Conservation (phyloP, 306 rosid genomes). For the Malus sieversii region DNA sequence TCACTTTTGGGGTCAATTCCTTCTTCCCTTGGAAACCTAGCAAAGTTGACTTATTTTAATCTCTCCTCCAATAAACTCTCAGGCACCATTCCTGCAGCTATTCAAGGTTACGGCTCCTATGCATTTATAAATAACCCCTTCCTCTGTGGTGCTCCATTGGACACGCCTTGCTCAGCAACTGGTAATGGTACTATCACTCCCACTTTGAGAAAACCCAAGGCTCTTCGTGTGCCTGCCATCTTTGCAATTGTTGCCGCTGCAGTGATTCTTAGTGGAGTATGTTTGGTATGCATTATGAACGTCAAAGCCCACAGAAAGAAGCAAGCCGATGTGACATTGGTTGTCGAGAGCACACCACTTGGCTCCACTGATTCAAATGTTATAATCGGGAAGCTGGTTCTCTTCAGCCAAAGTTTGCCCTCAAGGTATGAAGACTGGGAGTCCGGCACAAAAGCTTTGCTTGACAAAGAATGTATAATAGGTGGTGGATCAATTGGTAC, state of each 20-base stretch:
- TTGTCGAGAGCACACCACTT: constrained; percentile 82
- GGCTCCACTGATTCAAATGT: constrained; percentile 73
- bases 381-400: constrained; percentile 90
- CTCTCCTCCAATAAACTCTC: constrained; percentile 81
- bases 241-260: constrained; percentile 94
- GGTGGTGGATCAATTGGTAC: constrained; percentile 92
- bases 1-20: constrained; percentile 67
- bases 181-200: constrained; percentile 32
- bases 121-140: constrained; percentile 73
- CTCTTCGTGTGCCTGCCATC: constrained; percentile 68
- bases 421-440: constrained; percentile 99
- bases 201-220: constrained; percentile 38
- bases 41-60: constrained; percentile 48
- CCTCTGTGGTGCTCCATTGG: constrained; percentile 86
- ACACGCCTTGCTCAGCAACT: constrained; percentile 46
- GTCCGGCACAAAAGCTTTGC: constrained; percentile 91
- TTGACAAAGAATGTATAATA: constrained; percentile 78
- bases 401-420: constrained; percentile 90
- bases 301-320: constrained; percentile 50
- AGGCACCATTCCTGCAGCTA: constrained; percentile 56
- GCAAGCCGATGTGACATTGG: constrained; percentile 42
- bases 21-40: constrained; percentile 55
- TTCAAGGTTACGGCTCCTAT: constrained; percentile 54
- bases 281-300: constrained; percentile 74
- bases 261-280: constrained; percentile 75